Base-by-base conservation (phyloP, 805 yeast species). In the Starmerella vitae region DNA sequence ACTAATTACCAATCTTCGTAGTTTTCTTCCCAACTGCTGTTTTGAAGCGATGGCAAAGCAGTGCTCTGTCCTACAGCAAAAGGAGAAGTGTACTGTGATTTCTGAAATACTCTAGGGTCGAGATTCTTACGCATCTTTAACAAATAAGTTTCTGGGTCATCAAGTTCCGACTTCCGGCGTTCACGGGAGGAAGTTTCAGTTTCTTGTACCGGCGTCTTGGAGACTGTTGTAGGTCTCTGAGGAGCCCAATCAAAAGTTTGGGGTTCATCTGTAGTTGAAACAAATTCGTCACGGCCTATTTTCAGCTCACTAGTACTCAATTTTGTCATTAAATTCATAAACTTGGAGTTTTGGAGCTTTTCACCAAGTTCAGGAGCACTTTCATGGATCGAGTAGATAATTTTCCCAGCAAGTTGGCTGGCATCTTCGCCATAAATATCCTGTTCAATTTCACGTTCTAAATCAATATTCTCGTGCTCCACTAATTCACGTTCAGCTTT, bases 11-110 rank as follows among this genome's bases (percentile, higher is more conserved):
- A 44, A 14, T 42, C 42, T n/a, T 49, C 51, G 25, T 49, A 49
- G 20, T 42, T 33, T 41, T 51, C 55, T 21, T 51, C 55, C 55
- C 55, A 51, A 34, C 38, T 36, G 20, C 42, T 17, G 13, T 19
- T 19, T 14, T 15, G 14, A 14, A 49, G 30, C n/a, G 46, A 38
- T 15, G 30, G 27, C 8, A 36, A 40, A 12, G 44, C 46, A 14
- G 42, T 36, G 25, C 32, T 27, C 19, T 39, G 27, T 6, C 53
- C 55, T 7, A 33, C 40, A 14, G 37, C 41, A 18, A 51, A 39
- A 17, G 54, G 37, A 21, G 47, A 43, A 5, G 34, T 20, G 29
- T 36, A 25, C 7, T 32, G 33, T 3, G 27, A 20, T 22, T 24
- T 21, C 20, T 18, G 14, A 20, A 34, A 29, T 27, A 25, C 27